Base-by-base conservation (phyloP, 2,329 filamentous ascomycete species). In the Clonostachys rosea region DNA sequence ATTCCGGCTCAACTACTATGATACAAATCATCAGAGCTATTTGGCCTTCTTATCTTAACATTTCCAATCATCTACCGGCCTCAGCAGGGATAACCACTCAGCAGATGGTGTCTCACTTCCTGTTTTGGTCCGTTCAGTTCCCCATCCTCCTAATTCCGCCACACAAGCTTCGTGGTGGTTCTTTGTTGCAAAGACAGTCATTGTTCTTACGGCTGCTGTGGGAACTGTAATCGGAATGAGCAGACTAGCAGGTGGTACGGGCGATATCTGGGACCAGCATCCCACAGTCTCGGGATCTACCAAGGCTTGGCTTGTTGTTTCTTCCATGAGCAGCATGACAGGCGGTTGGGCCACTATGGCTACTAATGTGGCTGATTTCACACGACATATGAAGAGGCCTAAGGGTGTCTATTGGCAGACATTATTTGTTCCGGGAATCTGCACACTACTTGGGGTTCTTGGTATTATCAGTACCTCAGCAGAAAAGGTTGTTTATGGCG, bases 61-160 rank as follows among this genome's bases (percentile, higher is more conserved):
- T 83, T 11, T 67, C 70, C 1, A 84, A 84, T 53, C 62, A 67
- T 24, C 69, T 84, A 5, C 71, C 78, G 0, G 64, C 59, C 3
- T 65, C 58, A 5, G 70, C 74, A 33, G 79, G 79, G 16, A 80
- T 82, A 40, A 76, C 74, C 4, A 79, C 74, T 3, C 70, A 78
- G 49, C 75, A 75, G 12, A 71, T 84, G 70, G 58, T 80, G 24
- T 70, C 69, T 34, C 79, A 80, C 53, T 75, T 84, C 50, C 54
- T 84, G n/a, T 81, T 79, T 57, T 81, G 75, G 75, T 57, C 73
- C 0, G 55, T 78, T 2, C 77, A 80, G 55, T 61, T 81, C 12
- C 78, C 65, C 50, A 62, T 83, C 40, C 59, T 83, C 9, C 62
- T 79, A 47, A 79, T 83, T 51, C 78, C 77, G 34, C 75, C 76